Percentiles rank a stretch among this genome's conserved stretches.
Evolutionary conservation across 1,284 basidiomycete genomes (phyloP).

Genomic region (Xerocomus amazonicus): DNA sequence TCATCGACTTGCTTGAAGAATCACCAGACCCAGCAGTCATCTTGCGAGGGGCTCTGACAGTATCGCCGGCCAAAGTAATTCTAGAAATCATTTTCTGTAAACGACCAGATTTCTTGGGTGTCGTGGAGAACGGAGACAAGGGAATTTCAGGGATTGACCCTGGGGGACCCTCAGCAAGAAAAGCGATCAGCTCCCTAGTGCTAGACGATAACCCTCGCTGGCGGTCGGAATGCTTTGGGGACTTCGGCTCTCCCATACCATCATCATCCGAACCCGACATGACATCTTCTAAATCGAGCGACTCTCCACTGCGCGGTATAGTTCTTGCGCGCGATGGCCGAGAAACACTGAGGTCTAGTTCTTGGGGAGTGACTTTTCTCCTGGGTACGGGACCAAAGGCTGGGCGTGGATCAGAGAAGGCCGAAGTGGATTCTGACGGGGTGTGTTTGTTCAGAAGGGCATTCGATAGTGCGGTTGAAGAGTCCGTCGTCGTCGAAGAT

Average conservation of each 20-base stretch:
- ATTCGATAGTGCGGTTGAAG: constrained; percentile 14
- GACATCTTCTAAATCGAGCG: constrained; percentile 68
- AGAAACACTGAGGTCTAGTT: constrained; percentile 32
- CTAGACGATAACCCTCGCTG: constrained; percentile 40
- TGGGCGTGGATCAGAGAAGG: constrained; percentile 22
- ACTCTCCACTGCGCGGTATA: constrained; percentile 57
- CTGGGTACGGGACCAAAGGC: constrained; percentile 30
- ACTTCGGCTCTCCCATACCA: constrained; percentile 24
- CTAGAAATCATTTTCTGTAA: constrained; percentile 78
- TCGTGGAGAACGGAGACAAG: constrained; percentile 38
- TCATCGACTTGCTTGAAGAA: constrained; percentile 35
- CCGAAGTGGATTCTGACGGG: constrained; percentile 28
- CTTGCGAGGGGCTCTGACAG: constrained; percentile 30
- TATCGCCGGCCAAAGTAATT: constrained; percentile 51
- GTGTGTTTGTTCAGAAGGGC: constrained; percentile 15
- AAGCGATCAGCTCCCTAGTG: constrained; percentile 59
- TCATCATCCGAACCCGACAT: constrained; percentile 62
- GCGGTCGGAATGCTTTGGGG: constrained; percentile 30
- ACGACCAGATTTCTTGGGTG: constrained; percentile 54
- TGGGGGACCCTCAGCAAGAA: constrained; percentile 35
- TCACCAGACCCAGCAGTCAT: constrained; percentile 24
- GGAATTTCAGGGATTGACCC: constrained; percentile 25
- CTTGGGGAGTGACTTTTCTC: constrained; percentile 23
- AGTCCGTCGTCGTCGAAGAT: constrained; percentile 31
- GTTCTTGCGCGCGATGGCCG: constrained; percentile 46